phyloP scores from a whole-genome alignment of 2,329 filamentous ascomycete genomes.

The Scytalidium sp. region DNA sequence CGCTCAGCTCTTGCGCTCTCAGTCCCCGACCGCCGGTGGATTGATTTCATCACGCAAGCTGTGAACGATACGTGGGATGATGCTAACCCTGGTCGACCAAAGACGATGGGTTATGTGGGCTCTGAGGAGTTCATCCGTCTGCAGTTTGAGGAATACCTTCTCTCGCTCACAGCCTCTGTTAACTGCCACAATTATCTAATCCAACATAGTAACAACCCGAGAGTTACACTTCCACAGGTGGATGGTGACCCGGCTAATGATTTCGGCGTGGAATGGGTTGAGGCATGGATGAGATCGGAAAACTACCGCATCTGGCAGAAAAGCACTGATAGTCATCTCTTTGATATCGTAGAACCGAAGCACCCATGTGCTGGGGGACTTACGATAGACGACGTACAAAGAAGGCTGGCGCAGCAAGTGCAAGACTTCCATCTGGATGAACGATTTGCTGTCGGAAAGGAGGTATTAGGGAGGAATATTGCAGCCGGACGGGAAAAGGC shows the following conservation, averaged over 20 bases:
- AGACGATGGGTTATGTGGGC: conserved; percentile 89
- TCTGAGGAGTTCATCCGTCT: conserved; percentile 97
- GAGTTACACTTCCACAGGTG: conserved; percentile 58
- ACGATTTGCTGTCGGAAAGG: conserved; percentile 75
- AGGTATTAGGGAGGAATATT: conserved; percentile 85
- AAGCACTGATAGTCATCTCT: conserved; percentile 80
- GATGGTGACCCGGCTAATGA: conserved; percentile 84
- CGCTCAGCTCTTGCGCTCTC: conserved; percentile 75
- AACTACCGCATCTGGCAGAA: conserved; percentile 89
- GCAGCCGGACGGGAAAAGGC: conserved; percentile 86
- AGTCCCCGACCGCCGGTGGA: conserved; percentile 88
- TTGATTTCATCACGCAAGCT: conserved; percentile 89
- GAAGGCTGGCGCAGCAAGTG: conserved; percentile 85
- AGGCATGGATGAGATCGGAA: conserved; percentile 83
- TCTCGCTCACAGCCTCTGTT: conserved; percentile 81
- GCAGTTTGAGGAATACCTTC: conserved; percentile 94
- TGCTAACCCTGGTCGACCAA: conserved; percentile 81
- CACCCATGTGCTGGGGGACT: conserved; percentile 93
- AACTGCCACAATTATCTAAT: conserved; percentile 78
- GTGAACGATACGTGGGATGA: conserved; percentile 98
- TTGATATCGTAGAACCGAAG: conserved; percentile 88
- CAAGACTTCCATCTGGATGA: conserved; percentile 93
- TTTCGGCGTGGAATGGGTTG: conserved; percentile 80
- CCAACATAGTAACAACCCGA: conserved; percentile 52
- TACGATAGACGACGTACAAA: conserved; percentile 90